Percentiles rank a stretch among this genome's conserved stretches.
These are phyloP conservation scores for Capsella bursapastoris DNA, from an alignment of 345 rosid species.

Conservation along the genomic window DNA sequence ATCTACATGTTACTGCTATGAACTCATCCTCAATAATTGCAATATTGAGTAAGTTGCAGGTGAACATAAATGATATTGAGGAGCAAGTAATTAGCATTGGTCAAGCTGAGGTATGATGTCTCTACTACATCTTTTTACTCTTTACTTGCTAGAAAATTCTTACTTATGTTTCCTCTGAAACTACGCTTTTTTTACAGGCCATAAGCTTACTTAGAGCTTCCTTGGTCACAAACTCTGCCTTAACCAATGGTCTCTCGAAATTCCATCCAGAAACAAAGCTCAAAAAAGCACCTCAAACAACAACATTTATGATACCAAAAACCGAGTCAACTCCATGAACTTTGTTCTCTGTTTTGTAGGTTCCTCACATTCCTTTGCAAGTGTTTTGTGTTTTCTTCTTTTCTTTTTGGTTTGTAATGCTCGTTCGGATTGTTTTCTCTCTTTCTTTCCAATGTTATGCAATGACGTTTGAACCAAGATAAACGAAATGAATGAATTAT, in stretches of 20 bases:
- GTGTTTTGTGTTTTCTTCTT: no score
- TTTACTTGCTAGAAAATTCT: neutral
- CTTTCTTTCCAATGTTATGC: no score
- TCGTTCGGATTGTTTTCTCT: no score
- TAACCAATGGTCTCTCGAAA: constrained; percentile 17
- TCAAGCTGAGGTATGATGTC: constrained; percentile 19
- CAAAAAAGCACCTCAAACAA: neutral
- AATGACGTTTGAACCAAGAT: no score
- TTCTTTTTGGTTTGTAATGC: no score
- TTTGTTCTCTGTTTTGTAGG: neutral
- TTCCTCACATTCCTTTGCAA: no score
- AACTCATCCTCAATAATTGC: constrained; percentile 21
- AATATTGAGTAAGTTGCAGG: constrained; percentile 6
- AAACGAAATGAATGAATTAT: no score
- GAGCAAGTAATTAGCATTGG: constrained; percentile 30
- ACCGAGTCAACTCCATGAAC: constrained; percentile 5
- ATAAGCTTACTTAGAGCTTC: constrained; percentile 32
- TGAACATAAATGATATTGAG: constrained; percentile 29
- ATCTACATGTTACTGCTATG: constrained; percentile 26
- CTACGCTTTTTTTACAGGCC: constrained; percentile 9
- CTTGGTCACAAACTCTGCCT: constrained; percentile 22
- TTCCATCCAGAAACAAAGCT: constrained; percentile 1
- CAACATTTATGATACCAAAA: constrained; percentile 8
- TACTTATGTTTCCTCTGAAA: neutral
- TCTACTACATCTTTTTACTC: neutral